Evolutionary conservation across 208 protist species (phyloP), one percentile per base, ranked within the genome.

Genomic region (Porcisia deanei): DNA sequence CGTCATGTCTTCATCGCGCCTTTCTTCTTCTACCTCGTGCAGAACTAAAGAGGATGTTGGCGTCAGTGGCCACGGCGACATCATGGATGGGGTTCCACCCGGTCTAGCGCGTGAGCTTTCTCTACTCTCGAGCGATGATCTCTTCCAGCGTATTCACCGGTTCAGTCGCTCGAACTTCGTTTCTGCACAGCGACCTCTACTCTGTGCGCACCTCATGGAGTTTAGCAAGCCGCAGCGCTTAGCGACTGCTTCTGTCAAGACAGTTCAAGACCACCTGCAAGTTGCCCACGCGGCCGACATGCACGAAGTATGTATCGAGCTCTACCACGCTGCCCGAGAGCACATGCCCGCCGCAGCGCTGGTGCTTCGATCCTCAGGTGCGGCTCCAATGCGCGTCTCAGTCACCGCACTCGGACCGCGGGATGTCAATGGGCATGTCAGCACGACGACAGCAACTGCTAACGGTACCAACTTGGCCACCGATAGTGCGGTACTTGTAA

Each of bases 121-220:
- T 10, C 61, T 88, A 8, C 58, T 91, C 45, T 80, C 87, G 10
- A 59, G 63, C 20, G 89, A 92, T 22, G 85, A 85, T 41, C 83
- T 95, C 49, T 61, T 73, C 12, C 86, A 83, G 49, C 87, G 87
- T 22, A 43, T 95, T 12, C 80, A 92, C 69, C 83, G 84, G 7
- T 95, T 93, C 75, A 95, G 91, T 61, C 85, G 87, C 39, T 76
- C 79, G 9, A 89, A 91, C 71, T 92, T 93, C 81, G 83, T 82
- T 39, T 63, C 49, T 0, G 74, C 61, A 6, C 83, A 91, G 47
- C 78, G 79, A 6, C 74, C 73, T 3, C 65, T 81, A 39, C 83
- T 91, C 16, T 85, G 88, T 72, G 88, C 85, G 3, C 81, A 91
- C 58, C 76, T 95, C 10, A 61, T 65, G 43, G 87, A 93, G 69